Conservation (phyloP, 176 grass and related monocot species). For the Musa itinerans region DNA sequence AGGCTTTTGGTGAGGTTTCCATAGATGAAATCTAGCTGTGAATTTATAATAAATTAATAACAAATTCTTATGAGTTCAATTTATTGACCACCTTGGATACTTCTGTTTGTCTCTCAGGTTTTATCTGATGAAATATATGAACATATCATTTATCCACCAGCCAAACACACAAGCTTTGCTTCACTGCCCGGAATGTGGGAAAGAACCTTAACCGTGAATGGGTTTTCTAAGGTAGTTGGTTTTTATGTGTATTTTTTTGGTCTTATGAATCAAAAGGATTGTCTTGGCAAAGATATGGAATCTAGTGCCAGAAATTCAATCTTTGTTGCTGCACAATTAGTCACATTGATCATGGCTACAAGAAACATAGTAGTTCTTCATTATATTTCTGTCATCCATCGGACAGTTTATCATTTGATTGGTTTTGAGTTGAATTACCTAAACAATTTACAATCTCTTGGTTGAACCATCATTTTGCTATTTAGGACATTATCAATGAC, state of each 20-base stretch:
- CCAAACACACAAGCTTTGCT: slow-evolving; percentile 60
- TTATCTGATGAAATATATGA: slow-evolving; percentile 86
- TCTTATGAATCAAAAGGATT: background rate
- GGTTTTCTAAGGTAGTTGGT: slow-evolving; percentile 57
- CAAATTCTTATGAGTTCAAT: background rate
- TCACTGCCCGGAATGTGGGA: slow-evolving; percentile 67
- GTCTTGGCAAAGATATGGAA: background rate
- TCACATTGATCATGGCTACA: background rate
- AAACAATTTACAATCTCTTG: background rate
- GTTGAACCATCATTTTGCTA: background rate
- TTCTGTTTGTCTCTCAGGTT: slow-evolving; percentile 42
- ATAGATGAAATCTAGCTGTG: background rate
- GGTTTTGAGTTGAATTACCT: background rate
- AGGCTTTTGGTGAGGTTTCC: slow-evolving; percentile 58
- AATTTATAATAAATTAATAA: background rate
- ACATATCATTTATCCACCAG: slow-evolving; percentile 58
- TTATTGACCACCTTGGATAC: background rate
- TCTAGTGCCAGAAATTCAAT: background rate
- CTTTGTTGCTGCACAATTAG: background rate
- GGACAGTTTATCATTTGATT: background rate
- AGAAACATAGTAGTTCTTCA: background rate
- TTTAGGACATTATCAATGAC: background rate
- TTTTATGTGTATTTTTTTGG: background rate
- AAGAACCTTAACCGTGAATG: slow-evolving; percentile 63
- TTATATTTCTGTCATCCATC: background rate